These are phyloP conservation scores for Aristolochia californica DNA, from an alignment of 164 flowering plant genomes.

Conservation along the genomic window DNA sequence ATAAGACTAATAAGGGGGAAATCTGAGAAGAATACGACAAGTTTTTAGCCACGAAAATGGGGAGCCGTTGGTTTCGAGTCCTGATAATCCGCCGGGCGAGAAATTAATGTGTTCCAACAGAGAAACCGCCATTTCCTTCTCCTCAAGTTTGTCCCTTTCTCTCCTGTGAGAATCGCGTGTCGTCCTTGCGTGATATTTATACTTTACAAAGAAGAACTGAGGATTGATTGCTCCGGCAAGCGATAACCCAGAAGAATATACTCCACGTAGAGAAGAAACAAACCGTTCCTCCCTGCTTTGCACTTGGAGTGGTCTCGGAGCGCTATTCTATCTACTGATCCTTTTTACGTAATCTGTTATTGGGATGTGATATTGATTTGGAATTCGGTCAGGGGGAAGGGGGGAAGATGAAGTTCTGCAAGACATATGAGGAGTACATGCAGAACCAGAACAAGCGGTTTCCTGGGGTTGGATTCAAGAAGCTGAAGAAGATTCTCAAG, in stretches of 20 bases:
- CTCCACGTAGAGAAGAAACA: not conserved
- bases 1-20: no score
- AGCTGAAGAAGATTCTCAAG: constrained; percentile 72
- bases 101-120: no score
- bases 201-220: no score
- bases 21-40: no score
- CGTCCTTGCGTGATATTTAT: no score
- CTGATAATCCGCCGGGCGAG: no score
- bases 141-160: no score
- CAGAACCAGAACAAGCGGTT: constrained; percentile 41
- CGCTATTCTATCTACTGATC: no score
- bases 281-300: not conserved
- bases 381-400: not conserved
- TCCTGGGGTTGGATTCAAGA: constrained; percentile 68
- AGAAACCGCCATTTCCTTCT: no score
- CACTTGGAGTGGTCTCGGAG: not conserved
- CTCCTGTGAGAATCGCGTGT: no score
- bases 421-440: constrained; percentile 84
- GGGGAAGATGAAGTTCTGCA: constrained; percentile 76
- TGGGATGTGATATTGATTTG: not conserved
- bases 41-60: no score
- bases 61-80: no score
- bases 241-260: not conserved
- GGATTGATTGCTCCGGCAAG: not conserved
- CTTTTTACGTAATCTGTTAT: not conserved